Evolutionary conservation across 768 basidiomycete genomes (phyloP).

Genomic region (Suillus hirtellus): DNA sequence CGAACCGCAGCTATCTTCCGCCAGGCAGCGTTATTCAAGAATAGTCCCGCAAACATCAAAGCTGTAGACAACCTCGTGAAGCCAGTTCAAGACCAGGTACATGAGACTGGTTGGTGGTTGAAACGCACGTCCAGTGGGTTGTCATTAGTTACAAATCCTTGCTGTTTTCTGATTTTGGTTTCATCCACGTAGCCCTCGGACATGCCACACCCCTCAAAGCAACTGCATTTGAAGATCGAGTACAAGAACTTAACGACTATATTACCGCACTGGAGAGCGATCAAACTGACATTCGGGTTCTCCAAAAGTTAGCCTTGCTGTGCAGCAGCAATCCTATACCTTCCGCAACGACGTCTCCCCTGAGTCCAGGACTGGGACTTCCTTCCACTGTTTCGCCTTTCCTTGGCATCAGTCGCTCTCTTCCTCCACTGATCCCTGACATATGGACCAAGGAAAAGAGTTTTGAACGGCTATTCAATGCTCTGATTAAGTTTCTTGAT

Average conservation of each 20-base stretch:
- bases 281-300: slow-evolving; percentile 47
- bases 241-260: slow-evolving; percentile 53
- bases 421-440: slow-evolving; percentile 48
- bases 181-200: slow-evolving; percentile 35
- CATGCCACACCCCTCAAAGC: slow-evolving; percentile 48
- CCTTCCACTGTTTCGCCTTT: slow-evolving; percentile 63
- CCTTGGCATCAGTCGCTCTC: slow-evolving; percentile 36
- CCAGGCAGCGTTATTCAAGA: slow-evolving; percentile 77
- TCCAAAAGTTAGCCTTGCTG: slow-evolving; percentile 68
- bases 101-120: slow-evolving; percentile 83
- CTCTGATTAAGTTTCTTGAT: slow-evolving; percentile 62
- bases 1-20: slow-evolving; percentile 60
- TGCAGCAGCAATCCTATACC: slow-evolving; percentile 59
- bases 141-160: background rate
- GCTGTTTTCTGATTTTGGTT: slow-evolving; percentile 16
- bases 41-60: slow-evolving; percentile 67
- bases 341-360: slow-evolving; percentile 45
- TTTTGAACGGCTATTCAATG: slow-evolving; percentile 70
- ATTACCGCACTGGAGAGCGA: slow-evolving; percentile 56
- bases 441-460: slow-evolving; percentile 74
- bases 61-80: slow-evolving; percentile 62
- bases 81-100: slow-evolving; percentile 63
- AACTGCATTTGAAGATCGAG: slow-evolving; percentile 39
- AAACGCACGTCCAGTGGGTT: slow-evolving; percentile 70
- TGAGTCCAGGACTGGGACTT: slow-evolving; percentile 51